Base-by-base conservation (phyloP, 164 flowering plant genomes). In the Stephania yunnanensis region DNA sequence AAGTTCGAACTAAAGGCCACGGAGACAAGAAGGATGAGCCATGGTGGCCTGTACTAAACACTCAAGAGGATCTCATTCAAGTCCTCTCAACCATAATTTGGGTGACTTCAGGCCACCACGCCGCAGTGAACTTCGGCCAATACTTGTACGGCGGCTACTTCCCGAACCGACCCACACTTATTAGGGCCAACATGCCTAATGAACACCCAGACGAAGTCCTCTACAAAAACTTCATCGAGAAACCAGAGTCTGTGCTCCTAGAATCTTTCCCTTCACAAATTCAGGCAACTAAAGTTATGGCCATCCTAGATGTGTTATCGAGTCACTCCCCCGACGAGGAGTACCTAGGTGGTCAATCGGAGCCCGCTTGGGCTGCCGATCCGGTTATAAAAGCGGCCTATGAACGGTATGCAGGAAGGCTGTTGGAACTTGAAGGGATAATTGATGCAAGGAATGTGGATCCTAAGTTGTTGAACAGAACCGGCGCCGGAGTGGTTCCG, bases 81-180 rank as follows among this genome's bases (percentile, higher is more conserved):
- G 83, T 87, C 46, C 15, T 87, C 13, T 87, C 91, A 31, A 91
- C 87, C 7, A 89, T 91, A 6, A 81, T 84, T 1, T 93, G 97
- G 97, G 89, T 91, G 0, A 74, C 84, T 9, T 88, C 93, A 0
- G 92, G 87, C 20, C 94, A 89, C 84, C 96, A 91, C 50, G 92
- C 97, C 0, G 93, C 97, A 0, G 91, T 89, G 22, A 93, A 93
- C 83, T 93, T 93, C 52, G 94, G 92, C 0, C 93, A 93, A 73
- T 91, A 90, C 72, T 71, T 76, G 10, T 93, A 80, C 50, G 91
- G 78, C 1, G 96, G 91, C 2, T 93, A 91, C 73, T 81, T 93
- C 72, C 96, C 97, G 0, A 90, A 87, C 77, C 80, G 96, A 72
- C 93, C 98, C 0, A 88, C 93, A 2, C 82, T 83, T 22, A 83